Evolutionary conservation across 2,329 filamentous ascomycete genomes (phyloP), one percentile per base, ranked within the genome.

Genomic region (Trichoderma gracile): DNA sequence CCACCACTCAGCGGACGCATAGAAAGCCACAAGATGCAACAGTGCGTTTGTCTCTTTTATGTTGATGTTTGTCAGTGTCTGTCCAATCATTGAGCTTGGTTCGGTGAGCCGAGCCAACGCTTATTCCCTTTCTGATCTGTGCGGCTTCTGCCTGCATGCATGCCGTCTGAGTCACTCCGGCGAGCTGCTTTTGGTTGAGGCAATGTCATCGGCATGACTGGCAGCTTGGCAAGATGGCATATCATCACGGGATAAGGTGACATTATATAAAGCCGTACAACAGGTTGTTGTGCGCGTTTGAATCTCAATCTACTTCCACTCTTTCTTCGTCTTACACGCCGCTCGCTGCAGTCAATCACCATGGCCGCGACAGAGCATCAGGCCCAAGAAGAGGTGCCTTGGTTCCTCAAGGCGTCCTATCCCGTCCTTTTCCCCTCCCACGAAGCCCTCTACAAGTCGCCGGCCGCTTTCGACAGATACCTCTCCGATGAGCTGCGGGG

Each of bases 351-450:
- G 17, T 14, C 10, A 10, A 17, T 33, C 64, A 58, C 17, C 53
- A 64, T 64, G 59, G 52, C 52, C 8, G 15, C 50, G n/a, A 3
- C 30, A 2, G 30, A 66, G 17, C 14, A 54, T 14, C 60, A 55
- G 17, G 25, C 27, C 19, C 62, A 47, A 10, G 62, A 47, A 10
- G 62, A 65, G 46, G 33, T 42, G 45, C 71, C 73, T 17, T 81
- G 78, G 77, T 80, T 78, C 67, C 73, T 81, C 56, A 73, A 73
- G 61, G 75, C 75, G 10, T 74, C 71, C 0, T 74, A 70, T 33
- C 78, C 78, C 0, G 78, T 81, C 33, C 67, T 74, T 14, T 73
- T 80, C 50, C 78, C 79, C 2, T 64, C 66, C 9, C 70, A 76
- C 46, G 71, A 75, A n/a, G 77, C 73, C 19, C 69, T 80, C 52